Conservation (phyloP, 1,284 basidiomycete genomes). For the Singerocomus inundabilis region DNA sequence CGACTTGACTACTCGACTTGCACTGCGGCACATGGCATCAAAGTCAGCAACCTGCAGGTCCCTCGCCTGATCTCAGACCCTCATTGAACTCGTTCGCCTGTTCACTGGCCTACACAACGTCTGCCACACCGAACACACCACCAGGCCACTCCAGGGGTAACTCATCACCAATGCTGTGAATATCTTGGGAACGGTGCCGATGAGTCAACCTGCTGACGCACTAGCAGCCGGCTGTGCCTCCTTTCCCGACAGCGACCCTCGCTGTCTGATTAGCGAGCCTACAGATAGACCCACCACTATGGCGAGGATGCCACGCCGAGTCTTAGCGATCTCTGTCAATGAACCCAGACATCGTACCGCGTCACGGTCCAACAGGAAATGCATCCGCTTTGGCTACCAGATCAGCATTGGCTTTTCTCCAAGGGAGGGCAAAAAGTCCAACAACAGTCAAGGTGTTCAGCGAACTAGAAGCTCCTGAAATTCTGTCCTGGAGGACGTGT, state of each 20-base stretch:
- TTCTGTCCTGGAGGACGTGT: not conserved
- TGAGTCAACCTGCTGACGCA: conserved; percentile 29
- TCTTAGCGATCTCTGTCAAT: not conserved
- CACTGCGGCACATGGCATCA: conserved; percentile 15
- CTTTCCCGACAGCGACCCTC: conserved; percentile 11
- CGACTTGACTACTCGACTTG: conserved; percentile 10
- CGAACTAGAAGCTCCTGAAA: not conserved
- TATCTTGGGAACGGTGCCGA: not conserved
- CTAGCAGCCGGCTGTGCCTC: conserved; percentile 6
- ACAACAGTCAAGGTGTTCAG: not conserved
- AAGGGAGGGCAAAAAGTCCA: not conserved
- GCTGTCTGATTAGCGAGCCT: not conserved
- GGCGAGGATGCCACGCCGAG: conserved; percentile 7
- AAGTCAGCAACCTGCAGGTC: conserved; percentile 26
- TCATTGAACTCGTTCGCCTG: not conserved
- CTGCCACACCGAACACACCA: not conserved
- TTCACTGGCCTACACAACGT: not conserved
- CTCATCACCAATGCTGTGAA: conserved; percentile 1
- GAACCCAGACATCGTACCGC: not conserved
- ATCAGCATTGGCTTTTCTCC: not conserved
- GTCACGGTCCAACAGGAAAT: not conserved
- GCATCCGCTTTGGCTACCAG: not conserved
- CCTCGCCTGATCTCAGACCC: conserved; percentile 10
- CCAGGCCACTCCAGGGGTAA: not conserved
- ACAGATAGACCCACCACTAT: not conserved